Evolutionary conservation across 371 early-diverging fungal species (phyloP), one percentile per base, ranked within the genome.

Genomic region (Sporodiniella umbellata): DNA sequence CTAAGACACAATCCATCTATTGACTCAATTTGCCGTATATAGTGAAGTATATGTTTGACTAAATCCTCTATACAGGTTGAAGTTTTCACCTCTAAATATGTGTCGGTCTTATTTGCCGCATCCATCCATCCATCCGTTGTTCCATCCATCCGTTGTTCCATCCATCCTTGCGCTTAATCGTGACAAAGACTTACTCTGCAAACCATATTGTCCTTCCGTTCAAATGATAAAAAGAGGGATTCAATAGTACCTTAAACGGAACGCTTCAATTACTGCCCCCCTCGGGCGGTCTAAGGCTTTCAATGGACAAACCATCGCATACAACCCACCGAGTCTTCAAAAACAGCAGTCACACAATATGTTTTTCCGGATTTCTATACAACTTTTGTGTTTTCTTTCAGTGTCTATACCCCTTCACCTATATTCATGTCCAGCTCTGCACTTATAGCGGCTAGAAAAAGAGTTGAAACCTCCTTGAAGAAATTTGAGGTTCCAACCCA

Each of bases 371-470:
- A n/a, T n/a, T 35, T 35, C n/a, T 11, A 15, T 18, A 21, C 21
- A n/a, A n/a, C n/a, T n/a, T n/a, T 28, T 10, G 10, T 28, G 30
- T 28, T 40, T 12, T 19, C 21, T n/a, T 11, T 33, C 12, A 31
- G 21, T 37, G 37, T 46, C n/a, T 40, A 25, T 37, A 22, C 18
- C 25, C 11, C 21, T 22, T 4, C 38, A 14, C 12, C 48, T n/a
- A n/a, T n/a, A n/a, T n/a, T n/a, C 4, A 70, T 70, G 71, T 66
- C 71, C 21, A 62, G 44, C 18, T 66, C 67, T 24, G 67, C 62
- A 12, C 45, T 70, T 18, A 45, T 60, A n/a, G 62, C 70, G 30
- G 66, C 70, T 3, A 66, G 53, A 52, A 65, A 63, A 33, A 45
- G 66, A 40, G 35, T 56, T 14, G 70, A 70, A 45, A 53, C 38